phyloP scores from a whole-genome alignment of 2,329 filamentous ascomycete species.

The Zalaria sp. region DNA sequence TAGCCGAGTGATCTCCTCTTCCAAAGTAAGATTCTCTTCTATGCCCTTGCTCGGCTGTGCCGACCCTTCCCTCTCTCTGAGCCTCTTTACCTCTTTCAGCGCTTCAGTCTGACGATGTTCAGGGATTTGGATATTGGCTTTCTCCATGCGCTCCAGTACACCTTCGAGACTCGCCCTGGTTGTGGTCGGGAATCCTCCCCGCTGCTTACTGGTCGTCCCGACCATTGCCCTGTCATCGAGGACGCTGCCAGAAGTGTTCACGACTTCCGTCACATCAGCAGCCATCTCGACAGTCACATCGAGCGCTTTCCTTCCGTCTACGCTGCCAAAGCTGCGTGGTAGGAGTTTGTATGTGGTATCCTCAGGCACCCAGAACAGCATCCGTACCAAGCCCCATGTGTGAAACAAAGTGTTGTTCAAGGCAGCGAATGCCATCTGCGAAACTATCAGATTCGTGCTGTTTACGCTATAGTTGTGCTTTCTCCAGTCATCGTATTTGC shows the following conservation, averaged over 20 bases:
- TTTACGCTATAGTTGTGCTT: background rate
- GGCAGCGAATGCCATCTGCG: conserved; percentile 47
- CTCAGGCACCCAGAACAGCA: conserved; percentile 58
- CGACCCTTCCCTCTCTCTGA: too few relatives aligned
- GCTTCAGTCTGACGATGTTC: background rate
- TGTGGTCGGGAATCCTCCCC: too few relatives aligned
- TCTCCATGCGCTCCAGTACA: conserved; percentile 5
- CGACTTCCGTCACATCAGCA: conserved; percentile 37
- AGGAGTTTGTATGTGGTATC: conserved; percentile 34
- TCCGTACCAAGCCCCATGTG: conserved; percentile 62
- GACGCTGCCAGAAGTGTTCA: background rate
- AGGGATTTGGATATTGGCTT: conserved; percentile 2
- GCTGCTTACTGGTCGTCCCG: too few relatives aligned
- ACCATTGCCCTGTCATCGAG: too few relatives aligned
- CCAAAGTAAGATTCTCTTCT: too few relatives aligned
- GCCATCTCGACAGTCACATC: conserved; percentile 35
- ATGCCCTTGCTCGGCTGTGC: too few relatives aligned
- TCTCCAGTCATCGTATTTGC: conserved; percentile 5
- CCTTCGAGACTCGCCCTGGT: background rate
- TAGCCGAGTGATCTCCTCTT: too few relatives aligned
- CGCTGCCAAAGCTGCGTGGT: too few relatives aligned
- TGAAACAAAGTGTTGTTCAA: conserved; percentile 41
- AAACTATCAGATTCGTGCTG: conserved; percentile 31
- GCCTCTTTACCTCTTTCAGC: too few relatives aligned
- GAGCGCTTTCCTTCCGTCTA: too few relatives aligned